phyloP scores from a whole-genome alignment of 192 early-diverging fungal genomes.

The Backusella circina region DNA sequence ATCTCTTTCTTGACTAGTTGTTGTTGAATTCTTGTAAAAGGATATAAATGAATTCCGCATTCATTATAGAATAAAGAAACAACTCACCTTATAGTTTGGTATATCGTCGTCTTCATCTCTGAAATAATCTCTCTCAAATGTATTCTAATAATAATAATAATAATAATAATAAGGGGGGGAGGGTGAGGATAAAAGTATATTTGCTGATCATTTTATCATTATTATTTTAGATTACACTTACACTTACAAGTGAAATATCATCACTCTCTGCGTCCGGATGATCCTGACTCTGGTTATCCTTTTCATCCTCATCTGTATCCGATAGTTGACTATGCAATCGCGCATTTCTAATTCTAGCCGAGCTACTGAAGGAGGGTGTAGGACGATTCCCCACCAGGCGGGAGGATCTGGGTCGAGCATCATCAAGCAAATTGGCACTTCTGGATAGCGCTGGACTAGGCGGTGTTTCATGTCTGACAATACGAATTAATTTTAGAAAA shows the following conservation, averaged over 20 bases:
- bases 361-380: neutral
- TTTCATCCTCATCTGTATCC: neutral
- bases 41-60: neutral
- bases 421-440: neutral
- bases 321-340: neutral
- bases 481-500: slow-evolving; percentile 29
- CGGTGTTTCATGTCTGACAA: neutral
- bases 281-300: neutral
- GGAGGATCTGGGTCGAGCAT: neutral
- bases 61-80: neutral
- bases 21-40: neutral
- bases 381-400: neutral
- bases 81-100: neutral
- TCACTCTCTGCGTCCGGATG: neutral
- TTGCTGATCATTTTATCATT: neutral
- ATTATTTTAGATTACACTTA: neutral
- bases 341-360: neutral
- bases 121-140: neutral
- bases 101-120: neutral
- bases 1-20: neutral
- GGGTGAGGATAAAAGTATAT: neutral
- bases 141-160: neutral
- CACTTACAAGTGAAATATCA: neutral
- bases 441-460: neutral
- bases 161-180: neutral